Conservation (phyloP, 176 grass and related monocot species). For the Hordeum vulgare region MorexV3_pseudomolecules_assembly NC_058519.1:491165677-491166176, state of each 20-base stretch:
- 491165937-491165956: background rate
- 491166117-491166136: background rate
- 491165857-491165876: background rate
- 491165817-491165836: background rate
- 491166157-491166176: background rate
- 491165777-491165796: constrained; percentile 15
- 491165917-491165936: background rate
- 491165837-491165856: background rate
- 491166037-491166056: background rate
- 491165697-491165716: background rate
- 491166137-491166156: background rate
- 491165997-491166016: background rate
- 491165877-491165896: background rate
- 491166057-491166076: background rate
- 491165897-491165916: background rate
- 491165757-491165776: constrained; percentile 11
- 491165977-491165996: background rate
- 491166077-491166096: background rate
- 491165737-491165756: background rate
- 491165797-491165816: background rate
- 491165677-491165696: background rate
- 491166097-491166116: background rate
- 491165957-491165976: background rate
- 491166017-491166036: background rate
- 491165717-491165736: background rate